These are phyloP conservation scores for Penicillium sp. DNA, from an alignment of 2,329 filamentous ascomycete species.

Conservation along the genomic window DNA sequence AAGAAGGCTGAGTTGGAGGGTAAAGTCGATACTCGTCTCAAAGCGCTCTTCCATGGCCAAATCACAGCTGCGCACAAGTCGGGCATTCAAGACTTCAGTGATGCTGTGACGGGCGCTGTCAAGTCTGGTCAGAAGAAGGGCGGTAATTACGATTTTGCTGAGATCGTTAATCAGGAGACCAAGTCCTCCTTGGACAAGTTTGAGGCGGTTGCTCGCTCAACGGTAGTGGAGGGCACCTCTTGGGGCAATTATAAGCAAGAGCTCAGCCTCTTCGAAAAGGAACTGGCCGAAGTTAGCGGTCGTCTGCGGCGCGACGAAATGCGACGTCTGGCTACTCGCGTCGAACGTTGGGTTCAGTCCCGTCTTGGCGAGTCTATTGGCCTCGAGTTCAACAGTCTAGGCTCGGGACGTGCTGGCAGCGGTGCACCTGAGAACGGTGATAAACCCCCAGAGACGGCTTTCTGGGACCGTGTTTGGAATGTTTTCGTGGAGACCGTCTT, in stretches of 20 bases:
- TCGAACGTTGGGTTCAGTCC: constrained; percentile 90
- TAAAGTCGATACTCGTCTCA: constrained; percentile 84
- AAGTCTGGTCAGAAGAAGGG: constrained; percentile 92
- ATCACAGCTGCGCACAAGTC: constrained; percentile 82
- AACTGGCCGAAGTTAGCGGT: constrained; percentile 80
- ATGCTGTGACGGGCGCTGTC: constrained; percentile 78
- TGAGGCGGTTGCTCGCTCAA: constrained; percentile 65
- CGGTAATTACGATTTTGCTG: constrained; percentile 85
- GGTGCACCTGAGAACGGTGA: constrained; percentile 74
- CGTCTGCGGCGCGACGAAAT: constrained; percentile 91
- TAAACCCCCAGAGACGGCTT: constrained; percentile 70
- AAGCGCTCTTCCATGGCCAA: constrained; percentile 82
- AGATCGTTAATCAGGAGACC: constrained; percentile 83
- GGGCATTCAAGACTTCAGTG: constrained; percentile 75
- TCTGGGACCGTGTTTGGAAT: constrained; percentile 94
- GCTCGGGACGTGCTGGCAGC: constrained; percentile 75
- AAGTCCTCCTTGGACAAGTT: constrained; percentile 68
- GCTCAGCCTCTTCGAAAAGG: constrained; percentile 73
- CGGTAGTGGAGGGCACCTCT: constrained; percentile 68
- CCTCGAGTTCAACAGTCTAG: constrained; percentile 92
- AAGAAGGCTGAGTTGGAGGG: constrained; percentile 79
- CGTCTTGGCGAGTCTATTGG: constrained; percentile 81
- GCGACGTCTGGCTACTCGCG: constrained; percentile 79
- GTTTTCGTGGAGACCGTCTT: constrained; percentile 76
- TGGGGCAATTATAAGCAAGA: constrained; percentile 89